Evolutionary conservation across 768 basidiomycete genomes (phyloP), one percentile per base, ranked within the genome.

Genomic region (Suillus luteus): DNA sequence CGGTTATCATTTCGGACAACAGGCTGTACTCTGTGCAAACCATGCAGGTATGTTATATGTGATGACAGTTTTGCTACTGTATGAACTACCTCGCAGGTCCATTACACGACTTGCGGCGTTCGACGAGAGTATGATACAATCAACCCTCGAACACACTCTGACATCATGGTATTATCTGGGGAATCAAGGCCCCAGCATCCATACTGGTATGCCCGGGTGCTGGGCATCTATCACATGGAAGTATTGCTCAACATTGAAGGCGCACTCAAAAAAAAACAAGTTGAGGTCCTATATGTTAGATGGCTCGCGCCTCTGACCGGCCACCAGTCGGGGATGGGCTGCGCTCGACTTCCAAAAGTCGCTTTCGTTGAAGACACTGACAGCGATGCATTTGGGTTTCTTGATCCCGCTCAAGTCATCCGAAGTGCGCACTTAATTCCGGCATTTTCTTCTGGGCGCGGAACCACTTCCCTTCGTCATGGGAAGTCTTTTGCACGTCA

Each of bases 121-220:
- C 37, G 43, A 1, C 22, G 52, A 3, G 68, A 62, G 17, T 35
- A 64, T 6, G 68, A 71, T 31, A 51, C 14, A 0, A 59, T 17
- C 62, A 76, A 67, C 74, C 73, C 77, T 3, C 62, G 69, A 0
- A 76, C 71, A 1, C 71, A 79, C 8, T 31, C 71, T 9, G 69
- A 80, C 49, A 64, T 83, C 43, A 79, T 81, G 76, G 66, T 38
- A 38, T 14, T 41, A 17, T 41, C 40, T 17, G 40, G 40, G 5
- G 40, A 41, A 41, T 17, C 40, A 7, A 41, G 7, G 15, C 40
- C 40, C 5, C 40, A 41, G 1, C 40, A 41, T 15, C 15, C 6
- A 41, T 41, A 41, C 6, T 41, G 40, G 40, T 41, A 41, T 17
- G 40, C 40, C 40, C 15, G 15, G 1, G 40, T 41, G 6, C 40